Base-by-base conservation (phyloP, 2,329 filamentous ascomycete genomes). In the Ophiostoma sp. region DNA sequence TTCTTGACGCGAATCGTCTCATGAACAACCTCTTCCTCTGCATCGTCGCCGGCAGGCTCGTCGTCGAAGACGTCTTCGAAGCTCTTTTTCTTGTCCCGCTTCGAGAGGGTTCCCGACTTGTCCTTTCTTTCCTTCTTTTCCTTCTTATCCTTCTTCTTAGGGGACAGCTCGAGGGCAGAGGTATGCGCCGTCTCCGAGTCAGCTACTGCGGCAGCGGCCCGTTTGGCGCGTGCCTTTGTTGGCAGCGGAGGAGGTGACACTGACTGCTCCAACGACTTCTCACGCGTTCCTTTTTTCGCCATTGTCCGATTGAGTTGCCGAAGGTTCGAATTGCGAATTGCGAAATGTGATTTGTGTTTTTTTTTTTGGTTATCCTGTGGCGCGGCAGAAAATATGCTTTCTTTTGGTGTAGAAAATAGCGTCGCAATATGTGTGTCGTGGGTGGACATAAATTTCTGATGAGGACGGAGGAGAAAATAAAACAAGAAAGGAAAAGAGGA, bases 241-340 rank as follows among this genome's bases (percentile, higher is more conserved):
- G 66, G 69, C 52, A 65, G 47, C 5, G 66, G 55, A 5, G 68
- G 62, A 7, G 68, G 68, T 38, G 66, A 65, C n/a, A 52, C 64
- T 41, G 64, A n/a, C n/a, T 44, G 12, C 41, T 41, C 40, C 5
- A 42, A 42, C 42, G 63, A 14, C 18, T 27, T 38, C 7, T 42
- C 42, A 2, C 18, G 18, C 18, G 63, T 45, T 45, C 9, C 7
- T 11, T 64, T 44, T 44, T 27, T 64, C 8, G n/a, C 41, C 63
- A 63, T 63, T n/a, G n/a, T 63, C 16, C 5, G 9, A 9, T 9
- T 41, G 38, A 8, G 14, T 11, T 27, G 49, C 27, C 36, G 7
- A 18, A 18, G 11, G 47, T 18, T 52, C 7, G n/a, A 3, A n/a
- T 12, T 52, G 47, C 16, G 47, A 52, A n/a, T 7, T 52, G 11